Conservation (phyloP, 2,329 filamentous ascomycete species). For the Pseudogymnoascus sp. region DNA sequence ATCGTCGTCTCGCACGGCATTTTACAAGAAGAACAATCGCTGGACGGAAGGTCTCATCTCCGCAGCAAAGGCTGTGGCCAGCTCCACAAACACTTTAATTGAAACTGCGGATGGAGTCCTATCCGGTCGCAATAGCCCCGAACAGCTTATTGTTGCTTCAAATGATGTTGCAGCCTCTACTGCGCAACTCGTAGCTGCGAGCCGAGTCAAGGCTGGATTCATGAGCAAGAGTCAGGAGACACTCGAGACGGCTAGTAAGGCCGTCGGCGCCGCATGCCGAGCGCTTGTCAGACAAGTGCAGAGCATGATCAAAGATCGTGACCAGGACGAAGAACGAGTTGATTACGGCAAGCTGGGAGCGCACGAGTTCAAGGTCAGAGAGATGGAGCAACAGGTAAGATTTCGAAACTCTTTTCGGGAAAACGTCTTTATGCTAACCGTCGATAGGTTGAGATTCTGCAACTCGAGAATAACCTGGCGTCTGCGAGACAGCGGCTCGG, state of each 20-base stretch:
- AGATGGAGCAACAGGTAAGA: slow-evolving; percentile 98
- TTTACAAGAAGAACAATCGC: slow-evolving; percentile 99
- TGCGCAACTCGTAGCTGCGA: slow-evolving; percentile 90
- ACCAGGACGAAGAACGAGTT: slow-evolving; percentile 69
- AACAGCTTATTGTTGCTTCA: slow-evolving; percentile 94
- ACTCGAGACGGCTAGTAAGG: slow-evolving; percentile 84
- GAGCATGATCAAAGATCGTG: slow-evolving; percentile 80
- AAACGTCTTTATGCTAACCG: neutral
- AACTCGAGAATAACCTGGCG: slow-evolving; percentile 79
- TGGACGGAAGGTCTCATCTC: slow-evolving; percentile 98
- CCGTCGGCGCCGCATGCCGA: slow-evolving; percentile 82
- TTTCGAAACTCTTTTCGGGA: neutral
- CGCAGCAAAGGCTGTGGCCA: slow-evolving; percentile 90
- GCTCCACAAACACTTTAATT: slow-evolving; percentile 89
- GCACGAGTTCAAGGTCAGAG: slow-evolving; percentile 95
- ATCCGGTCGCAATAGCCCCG: slow-evolving; percentile 80
- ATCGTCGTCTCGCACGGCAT: slow-evolving; percentile 77
- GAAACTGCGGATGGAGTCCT: slow-evolving; percentile 97
- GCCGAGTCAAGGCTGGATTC: slow-evolving; percentile 92
- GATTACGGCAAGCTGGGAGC: slow-evolving; percentile 83
- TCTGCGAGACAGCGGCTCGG: slow-evolving; percentile 74
- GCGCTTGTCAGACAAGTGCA: slow-evolving; percentile 88
- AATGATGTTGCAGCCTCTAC: slow-evolving; percentile 96
- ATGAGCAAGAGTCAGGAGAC: slow-evolving; percentile 95
- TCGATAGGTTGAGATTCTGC: slow-evolving; percentile 82